Percentiles rank a stretch among this genome's conserved stretches.
phyloP scores from a whole-genome alignment of 208 protist genomes.

The Acanthamoeba comandoni region DNA sequence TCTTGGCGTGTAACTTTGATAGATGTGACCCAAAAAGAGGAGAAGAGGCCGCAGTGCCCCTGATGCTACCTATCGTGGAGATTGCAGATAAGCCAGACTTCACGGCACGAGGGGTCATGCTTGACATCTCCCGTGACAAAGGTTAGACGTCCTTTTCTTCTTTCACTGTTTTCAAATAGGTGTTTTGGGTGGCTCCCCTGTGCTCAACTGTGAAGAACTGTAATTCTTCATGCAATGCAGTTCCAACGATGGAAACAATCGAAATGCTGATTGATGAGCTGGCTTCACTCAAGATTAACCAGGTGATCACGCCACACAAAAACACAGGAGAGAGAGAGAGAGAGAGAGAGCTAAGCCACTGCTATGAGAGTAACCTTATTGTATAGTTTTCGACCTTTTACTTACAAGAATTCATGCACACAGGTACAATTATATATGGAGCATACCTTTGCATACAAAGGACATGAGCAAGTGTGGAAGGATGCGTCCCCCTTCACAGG shows the following conservation, averaged over 20 bases:
- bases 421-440: conserved; percentile 51
- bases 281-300: conserved; percentile 33
- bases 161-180: too few species aligned
- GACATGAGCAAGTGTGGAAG: conserved; percentile 51
- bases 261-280: conserved; percentile 63
- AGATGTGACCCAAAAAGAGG: not conserved
- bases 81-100: conserved; percentile 69
- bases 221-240: not conserved
- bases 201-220: too few species aligned
- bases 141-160: not conserved
- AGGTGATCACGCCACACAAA: not conserved
- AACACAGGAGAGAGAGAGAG: too few species aligned
- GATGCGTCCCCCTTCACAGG: conserved; percentile 38
- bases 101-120: conserved; percentile 36
- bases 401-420: too few species aligned
- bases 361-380: too few species aligned
- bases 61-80: conserved; percentile 22
- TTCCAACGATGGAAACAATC: conserved; percentile 51
- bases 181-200: too few species aligned
- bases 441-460: conserved; percentile 43
- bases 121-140: conserved; percentile 57
- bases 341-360: too few species aligned
- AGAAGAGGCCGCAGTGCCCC: too few species aligned
- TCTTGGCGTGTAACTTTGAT: not conserved
- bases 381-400: too few species aligned